Percentiles rank a stretch among this genome's conserved stretches.
Evolutionary conservation across 2,329 filamentous ascomycete genomes (phyloP).

Genomic region (Aureobasidium uvarum): DNA sequence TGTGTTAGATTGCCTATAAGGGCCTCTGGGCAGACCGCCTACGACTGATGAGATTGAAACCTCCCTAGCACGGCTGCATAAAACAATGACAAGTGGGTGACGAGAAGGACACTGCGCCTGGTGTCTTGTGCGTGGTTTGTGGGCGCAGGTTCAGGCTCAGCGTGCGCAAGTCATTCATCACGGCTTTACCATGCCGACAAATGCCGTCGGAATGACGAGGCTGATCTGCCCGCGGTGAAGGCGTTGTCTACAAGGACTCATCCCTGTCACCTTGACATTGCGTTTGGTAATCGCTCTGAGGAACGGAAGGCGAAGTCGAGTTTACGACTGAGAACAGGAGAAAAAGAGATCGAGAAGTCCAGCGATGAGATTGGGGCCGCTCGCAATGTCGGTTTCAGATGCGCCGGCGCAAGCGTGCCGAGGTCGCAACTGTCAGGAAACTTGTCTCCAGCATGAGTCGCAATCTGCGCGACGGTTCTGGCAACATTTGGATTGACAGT

Average conservation of each 20-base stretch:
- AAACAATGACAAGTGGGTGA: constrained; percentile 17
- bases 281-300: not conserved
- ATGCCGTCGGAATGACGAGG: constrained; percentile 23
- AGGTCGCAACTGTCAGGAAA: constrained; percentile 14
- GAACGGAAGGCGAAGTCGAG: not conserved
- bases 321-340: not conserved
- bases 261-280: not conserved
- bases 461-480: constrained; percentile 16
- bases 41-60: not conserved
- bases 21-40: constrained; percentile 12
- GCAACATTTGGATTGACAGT: not conserved
- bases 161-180: constrained; percentile 10
- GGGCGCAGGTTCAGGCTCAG: not conserved
- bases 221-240: constrained; percentile 17
- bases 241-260: not conserved
- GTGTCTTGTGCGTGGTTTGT: constrained; percentile 5
- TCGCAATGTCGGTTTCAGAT: constrained; percentile 16
- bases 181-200: constrained; percentile 19
- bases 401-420: constrained; percentile 20
- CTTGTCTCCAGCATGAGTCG: constrained; percentile 6
- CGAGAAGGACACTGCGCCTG: constrained; percentile 18
- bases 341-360: not conserved
- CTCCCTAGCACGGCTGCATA: not conserved
- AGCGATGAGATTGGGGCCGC: not conserved
- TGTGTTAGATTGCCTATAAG: constrained; percentile 16